These are phyloP conservation scores for Magnusiomyces paraingens DNA, from an alignment of 1,139 yeast genomes.

Conservation along the genomic window DNA sequence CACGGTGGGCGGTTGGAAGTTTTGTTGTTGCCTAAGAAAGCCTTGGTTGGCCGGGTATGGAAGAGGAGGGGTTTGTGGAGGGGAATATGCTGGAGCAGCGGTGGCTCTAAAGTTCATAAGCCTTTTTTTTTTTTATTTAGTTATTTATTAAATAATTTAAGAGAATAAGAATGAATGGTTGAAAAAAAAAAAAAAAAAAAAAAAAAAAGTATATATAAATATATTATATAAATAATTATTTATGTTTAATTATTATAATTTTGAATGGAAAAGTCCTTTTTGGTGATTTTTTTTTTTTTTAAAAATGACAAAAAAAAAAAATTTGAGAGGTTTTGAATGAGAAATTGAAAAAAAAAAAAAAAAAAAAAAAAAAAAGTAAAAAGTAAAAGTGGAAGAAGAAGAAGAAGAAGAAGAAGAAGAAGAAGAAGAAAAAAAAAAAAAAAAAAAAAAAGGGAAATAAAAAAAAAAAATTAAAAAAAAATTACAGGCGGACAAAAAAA, in stretches of 20 bases:
- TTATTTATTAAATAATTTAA: background rate
- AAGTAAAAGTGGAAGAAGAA: background rate
- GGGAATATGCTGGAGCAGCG: background rate
- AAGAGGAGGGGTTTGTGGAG: conserved; percentile 2
- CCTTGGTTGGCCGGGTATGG: too few species aligned
- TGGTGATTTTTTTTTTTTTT: too few species aligned
- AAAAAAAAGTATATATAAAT: background rate
- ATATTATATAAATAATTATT: too few species aligned
- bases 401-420: too few species aligned
- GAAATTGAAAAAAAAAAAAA: too few species aligned
- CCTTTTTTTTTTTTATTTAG: background rate
- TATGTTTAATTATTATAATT: too few species aligned
- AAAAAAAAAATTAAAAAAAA: background rate
- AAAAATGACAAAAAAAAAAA: too few species aligned
- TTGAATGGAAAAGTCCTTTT: too few species aligned
- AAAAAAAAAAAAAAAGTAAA: too few species aligned
- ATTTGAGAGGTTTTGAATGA: too few species aligned
- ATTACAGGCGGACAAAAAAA: background rate
- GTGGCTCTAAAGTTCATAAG: conserved; percentile 3
- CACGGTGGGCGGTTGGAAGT: too few species aligned
- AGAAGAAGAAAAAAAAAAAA: background rate
- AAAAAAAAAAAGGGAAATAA: background rate
- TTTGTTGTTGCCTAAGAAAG: too few species aligned
- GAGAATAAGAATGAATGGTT: background rate
- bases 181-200: background rate